A percentile compares a stretch with the other conserved stretches of the same genome.
phyloP scores from a whole-genome alignment of 331 rosid species.

The Phaseolus coccineus region DNA sequence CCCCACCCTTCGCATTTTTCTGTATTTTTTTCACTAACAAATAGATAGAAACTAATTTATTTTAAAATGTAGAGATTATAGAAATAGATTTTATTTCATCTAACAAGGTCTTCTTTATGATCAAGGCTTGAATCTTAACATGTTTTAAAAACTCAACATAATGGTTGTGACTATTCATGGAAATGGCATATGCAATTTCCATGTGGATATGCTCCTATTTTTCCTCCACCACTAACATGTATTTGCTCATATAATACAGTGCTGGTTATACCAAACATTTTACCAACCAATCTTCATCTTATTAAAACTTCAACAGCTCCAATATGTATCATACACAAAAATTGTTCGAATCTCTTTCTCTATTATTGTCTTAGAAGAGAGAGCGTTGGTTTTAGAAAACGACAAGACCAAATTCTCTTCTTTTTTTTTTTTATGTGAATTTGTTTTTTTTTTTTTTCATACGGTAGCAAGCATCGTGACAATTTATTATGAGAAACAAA shows the following conservation, averaged over 20 bases:
- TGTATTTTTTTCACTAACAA: neutral
- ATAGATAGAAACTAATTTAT: too few relatives aligned
- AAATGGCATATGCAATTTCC: slow-evolving; percentile 43
- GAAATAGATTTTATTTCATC: too few relatives aligned
- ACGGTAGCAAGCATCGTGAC: neutral
- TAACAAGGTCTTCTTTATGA: too few relatives aligned
- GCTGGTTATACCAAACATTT: slow-evolving; percentile 32
- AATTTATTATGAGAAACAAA: neutral
- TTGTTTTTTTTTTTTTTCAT: neutral
- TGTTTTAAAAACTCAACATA: too few relatives aligned
- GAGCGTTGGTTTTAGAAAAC: neutral
- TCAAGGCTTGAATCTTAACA: too few relatives aligned
- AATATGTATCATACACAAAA: slow-evolving; percentile 1
- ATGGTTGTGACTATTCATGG: slow-evolving; percentile 7
- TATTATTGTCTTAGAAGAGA: neutral
- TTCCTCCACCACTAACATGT: slow-evolving; percentile 27
- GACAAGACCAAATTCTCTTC: slow-evolving; percentile 30
- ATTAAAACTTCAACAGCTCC: slow-evolving; percentile 34
- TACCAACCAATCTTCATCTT: neutral
- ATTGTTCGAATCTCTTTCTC: slow-evolving; percentile 9
- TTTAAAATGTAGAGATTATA: too few relatives aligned
- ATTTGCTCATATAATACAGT: slow-evolving; percentile 2
- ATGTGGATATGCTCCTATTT: slow-evolving; percentile 46
- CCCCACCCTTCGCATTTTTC: too few relatives aligned
- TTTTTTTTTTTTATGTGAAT: neutral